Percentiles rank a stretch among this genome's conserved stretches.
Evolutionary conservation across 2,329 filamentous ascomycete species (phyloP).

Genomic region (Clonostachys solani): DNA sequence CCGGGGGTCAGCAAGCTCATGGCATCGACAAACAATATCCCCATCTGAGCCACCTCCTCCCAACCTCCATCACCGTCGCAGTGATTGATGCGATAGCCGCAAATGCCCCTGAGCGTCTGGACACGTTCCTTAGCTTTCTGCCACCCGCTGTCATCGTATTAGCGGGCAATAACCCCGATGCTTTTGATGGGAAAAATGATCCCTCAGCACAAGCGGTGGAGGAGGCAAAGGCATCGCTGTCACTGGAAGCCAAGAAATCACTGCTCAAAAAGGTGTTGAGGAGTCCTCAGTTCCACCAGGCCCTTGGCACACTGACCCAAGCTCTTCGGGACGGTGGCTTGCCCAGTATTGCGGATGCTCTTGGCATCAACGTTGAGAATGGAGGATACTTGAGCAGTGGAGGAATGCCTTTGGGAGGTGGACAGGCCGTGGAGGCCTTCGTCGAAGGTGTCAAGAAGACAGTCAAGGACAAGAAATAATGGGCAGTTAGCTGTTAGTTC

Average conservation of each 20-base stretch:
- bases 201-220: slow-evolving; percentile 64
- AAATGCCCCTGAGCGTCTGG: slow-evolving; percentile 46
- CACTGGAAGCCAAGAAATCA: slow-evolving; percentile 70
- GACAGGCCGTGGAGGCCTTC: slow-evolving; percentile 86
- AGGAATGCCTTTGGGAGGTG: slow-evolving; percentile 80
- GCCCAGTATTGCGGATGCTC: slow-evolving; percentile 82
- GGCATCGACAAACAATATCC: slow-evolving; percentile 63
- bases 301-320: slow-evolving; percentile 77
- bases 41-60: slow-evolving; percentile 80
- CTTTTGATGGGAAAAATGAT: slow-evolving; percentile 55
- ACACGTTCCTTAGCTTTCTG: slow-evolving; percentile 72
- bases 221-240: slow-evolving; percentile 70
- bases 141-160: slow-evolving; percentile 76
- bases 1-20: slow-evolving; percentile 19
- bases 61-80: slow-evolving; percentile 72
- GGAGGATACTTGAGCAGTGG: slow-evolving; percentile 77
- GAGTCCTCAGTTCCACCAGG: slow-evolving; percentile 89
- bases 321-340: slow-evolving; percentile 87
- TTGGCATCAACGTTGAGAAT: slow-evolving; percentile 76
- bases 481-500: background rate
- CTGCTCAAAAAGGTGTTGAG: slow-evolving; percentile 78
- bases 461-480: slow-evolving; percentile 53
- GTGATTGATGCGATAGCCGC: slow-evolving; percentile 64
- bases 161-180: slow-evolving; percentile 58
- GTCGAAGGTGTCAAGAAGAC: slow-evolving; percentile 82